Percentiles rank a stretch among this genome's conserved stretches.
phyloP scores from a whole-genome alignment of 176 grass and related monocot species.

The Alopecurus myosuroides region DNA sequence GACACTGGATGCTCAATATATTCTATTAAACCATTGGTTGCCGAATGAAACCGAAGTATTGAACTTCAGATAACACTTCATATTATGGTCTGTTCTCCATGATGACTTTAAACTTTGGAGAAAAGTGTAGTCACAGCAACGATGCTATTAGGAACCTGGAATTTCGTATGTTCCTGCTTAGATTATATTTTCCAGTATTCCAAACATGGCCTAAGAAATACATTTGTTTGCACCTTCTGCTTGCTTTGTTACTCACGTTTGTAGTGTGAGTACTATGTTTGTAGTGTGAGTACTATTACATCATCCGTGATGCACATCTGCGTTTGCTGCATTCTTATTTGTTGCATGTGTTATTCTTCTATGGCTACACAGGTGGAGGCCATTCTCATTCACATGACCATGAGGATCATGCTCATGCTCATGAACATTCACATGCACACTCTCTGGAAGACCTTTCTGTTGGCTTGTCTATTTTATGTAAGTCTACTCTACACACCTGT shows the following conservation, averaged over 20 bases:
- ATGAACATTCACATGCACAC: conserved; percentile 82
- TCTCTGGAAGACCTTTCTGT: conserved; percentile 94
- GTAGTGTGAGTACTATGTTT: too few species aligned
- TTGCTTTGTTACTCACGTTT: not conserved
- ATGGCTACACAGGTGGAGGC: conserved; percentile 56
- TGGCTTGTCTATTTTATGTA: conserved; percentile 88
- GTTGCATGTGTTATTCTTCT: conserved; percentile 16
- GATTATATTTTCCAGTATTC: not conserved
- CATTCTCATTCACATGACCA: conserved; percentile 74
- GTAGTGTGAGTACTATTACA: not conserved
- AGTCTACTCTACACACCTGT: conserved; percentile 36
- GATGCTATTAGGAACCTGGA: not conserved
- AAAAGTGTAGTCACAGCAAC: not conserved
- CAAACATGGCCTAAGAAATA: not conserved
- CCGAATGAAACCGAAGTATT: not conserved
- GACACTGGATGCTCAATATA: not conserved
- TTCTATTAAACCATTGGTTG: not conserved
- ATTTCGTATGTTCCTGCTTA: not conserved
- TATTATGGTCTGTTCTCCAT: not conserved
- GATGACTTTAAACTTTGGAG: not conserved
- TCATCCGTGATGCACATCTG: not conserved
- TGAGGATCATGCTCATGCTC: conserved; percentile 52
- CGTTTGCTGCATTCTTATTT: not conserved
- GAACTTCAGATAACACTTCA: not conserved
- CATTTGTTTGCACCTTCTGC: not conserved